A percentile compares a stretch with the other conserved stretches of the same genome.
These are phyloP conservation scores for Dactylonectria estremocensis DNA, from an alignment of 2,329 filamentous ascomycete genomes.

Conservation along the genomic window DNA sequence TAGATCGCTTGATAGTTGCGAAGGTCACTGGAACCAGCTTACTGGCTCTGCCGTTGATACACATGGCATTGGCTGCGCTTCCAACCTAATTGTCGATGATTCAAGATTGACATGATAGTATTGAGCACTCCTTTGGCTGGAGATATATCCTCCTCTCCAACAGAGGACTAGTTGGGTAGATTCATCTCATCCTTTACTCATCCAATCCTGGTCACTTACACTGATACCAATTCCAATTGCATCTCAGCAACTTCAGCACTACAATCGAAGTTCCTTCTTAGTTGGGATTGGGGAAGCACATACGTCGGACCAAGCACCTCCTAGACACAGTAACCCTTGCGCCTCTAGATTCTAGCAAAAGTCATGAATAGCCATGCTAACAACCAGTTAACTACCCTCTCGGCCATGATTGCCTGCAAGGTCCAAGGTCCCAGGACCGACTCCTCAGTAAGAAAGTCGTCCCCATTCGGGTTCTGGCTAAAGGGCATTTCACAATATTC, in stretches of 20 bases:
- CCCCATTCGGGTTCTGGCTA: conserved; percentile 28
- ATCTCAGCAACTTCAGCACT: no score
- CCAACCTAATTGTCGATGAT: no score
- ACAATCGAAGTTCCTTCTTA: neutral
- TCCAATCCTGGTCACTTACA: neutral
- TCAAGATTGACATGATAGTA: no score
- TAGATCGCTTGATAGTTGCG: neutral
- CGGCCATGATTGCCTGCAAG: conserved; percentile 32
- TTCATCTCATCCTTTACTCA: no score
- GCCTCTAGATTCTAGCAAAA: conserved; percentile 6
- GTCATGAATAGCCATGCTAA: conserved; percentile 38
- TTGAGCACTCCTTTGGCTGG: no score
- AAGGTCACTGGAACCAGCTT: neutral
- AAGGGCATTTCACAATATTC: conserved; percentile 77
- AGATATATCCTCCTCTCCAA: no score
- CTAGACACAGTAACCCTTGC: neutral
- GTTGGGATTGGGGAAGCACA: neutral
- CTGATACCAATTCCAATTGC: neutral
- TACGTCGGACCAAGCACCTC: neutral
- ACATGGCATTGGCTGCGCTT: no score
- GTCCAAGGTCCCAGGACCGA: conserved; percentile 21
- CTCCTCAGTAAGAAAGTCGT: conserved; percentile 20
- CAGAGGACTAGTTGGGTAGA: no score
- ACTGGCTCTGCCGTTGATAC: neutral
- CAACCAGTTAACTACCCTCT: conserved; percentile 32